Base-by-base conservation (phyloP, 768 basidiomycete genomes). In the Gloeophyllum trabeum region DNA sequence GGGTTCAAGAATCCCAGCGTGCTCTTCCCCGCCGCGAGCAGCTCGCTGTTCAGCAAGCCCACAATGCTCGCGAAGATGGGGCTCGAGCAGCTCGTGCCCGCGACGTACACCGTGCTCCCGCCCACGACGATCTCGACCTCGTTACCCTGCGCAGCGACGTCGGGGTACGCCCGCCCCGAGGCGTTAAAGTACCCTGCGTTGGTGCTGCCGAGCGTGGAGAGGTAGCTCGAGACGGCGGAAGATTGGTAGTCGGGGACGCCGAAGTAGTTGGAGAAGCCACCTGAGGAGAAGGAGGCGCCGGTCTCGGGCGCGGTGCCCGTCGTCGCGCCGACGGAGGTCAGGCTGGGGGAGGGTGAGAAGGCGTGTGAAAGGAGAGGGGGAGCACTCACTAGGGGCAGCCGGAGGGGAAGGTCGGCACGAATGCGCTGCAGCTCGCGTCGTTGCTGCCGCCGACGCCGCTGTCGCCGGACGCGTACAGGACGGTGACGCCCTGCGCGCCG, bases 151-250 rank as follows among this genome's bases (percentile, higher is more conserved):
- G 72, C 67, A 14, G 67, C 54, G 39, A 73, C 54, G 54, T 74
- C 71, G 19, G 73, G 73, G 57, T 62, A 73, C 1, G 50, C 69
- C 36, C 71, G 69, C 23, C 67, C 67, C 52, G 40, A 55, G 34
- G 36, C 40, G 47, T 51, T 56, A 48, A 60, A 65, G 30, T 49
- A 46, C 20, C 65, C 63, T 1, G 37, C 34, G 46, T 56, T 53
- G 4, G 53, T 53, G 44, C 35, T 46, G 36, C 55, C 58, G 42
- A 66, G 50, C 20, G 46, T 45, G 20, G 50, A 45, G 16, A 73
- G 54, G 57, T 63, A 72, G 1, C 43, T 40, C 1, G 39, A 44
- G 6, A 72, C 67, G 1, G 59, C 65, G 35, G 47, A 40, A 24
- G 59, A 44, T 52, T 72, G 71, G 51, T 65, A 73, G 18, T 42